Evolutionary conservation across 129 eudicot genomes (phyloP).

Genomic region (Chrysanthemum seticuspe): DNA sequence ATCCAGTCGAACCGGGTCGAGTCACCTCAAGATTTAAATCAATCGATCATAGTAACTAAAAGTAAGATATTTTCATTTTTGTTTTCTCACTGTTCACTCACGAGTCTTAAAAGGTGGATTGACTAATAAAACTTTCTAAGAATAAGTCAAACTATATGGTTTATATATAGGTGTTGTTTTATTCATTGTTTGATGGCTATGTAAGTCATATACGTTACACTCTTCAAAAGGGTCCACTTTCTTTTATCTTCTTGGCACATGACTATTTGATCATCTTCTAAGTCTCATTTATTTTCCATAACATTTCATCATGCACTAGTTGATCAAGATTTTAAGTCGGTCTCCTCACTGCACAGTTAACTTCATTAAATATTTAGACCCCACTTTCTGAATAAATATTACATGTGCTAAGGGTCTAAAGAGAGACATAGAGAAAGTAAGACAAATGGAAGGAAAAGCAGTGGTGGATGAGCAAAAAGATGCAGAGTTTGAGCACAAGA

Average conservation of each 20-base stretch:
- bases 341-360: conserved; percentile 2
- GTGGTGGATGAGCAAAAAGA: conserved; percentile 31
- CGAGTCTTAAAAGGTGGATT: conserved; percentile 24
- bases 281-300: background rate
- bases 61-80: no score
- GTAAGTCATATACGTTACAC: conserved; percentile 8
- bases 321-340: conserved; percentile 18
- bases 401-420: background rate
- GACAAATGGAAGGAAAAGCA: conserved; percentile 31
- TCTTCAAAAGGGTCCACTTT: background rate
- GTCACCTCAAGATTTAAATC: no score
- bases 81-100: background rate
- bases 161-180: background rate
- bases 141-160: conserved; percentile 1
- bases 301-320: conserved; percentile 1
- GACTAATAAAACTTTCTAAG: background rate
- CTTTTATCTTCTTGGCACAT: conserved; percentile 5
- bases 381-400: no score
- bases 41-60: no score
- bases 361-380: background rate
- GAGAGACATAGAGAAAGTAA: background rate
- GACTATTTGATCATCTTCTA: background rate
- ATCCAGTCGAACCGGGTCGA: no score
- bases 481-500: conserved; percentile 40
- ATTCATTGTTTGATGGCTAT: conserved; percentile 14